A percentile compares a stretch with the other conserved stretches of the same genome.
These are phyloP conservation scores for Russula sp. DNA, from an alignment of 768 basidiomycete species.

Conservation along the genomic window DNA sequence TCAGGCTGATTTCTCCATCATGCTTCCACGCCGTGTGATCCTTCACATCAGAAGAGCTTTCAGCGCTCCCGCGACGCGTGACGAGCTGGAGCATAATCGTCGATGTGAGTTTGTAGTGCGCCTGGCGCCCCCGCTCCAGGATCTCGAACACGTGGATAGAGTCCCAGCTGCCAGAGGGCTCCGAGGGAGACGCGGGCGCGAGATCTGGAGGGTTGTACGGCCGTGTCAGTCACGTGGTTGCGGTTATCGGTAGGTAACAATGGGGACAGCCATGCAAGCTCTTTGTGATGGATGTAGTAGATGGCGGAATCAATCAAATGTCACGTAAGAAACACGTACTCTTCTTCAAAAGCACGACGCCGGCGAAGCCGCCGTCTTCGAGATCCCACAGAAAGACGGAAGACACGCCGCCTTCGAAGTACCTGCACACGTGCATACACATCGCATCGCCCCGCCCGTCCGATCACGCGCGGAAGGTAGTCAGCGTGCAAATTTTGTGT, in stretches of 20 bases:
- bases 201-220: conserved; percentile 43
- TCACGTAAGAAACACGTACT: conserved; percentile 40
- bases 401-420: conserved; percentile 97
- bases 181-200: conserved; percentile 46
- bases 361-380: conserved; percentile 94
- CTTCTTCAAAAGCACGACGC: conserved; percentile 95
- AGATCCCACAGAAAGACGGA: conserved; percentile 98
- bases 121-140: conserved; percentile 83
- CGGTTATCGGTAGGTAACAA: background rate
- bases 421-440: conserved; percentile 42
- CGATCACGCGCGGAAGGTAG: background rate
- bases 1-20: conserved; percentile 74
- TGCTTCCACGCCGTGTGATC: conserved; percentile 42
- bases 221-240: background rate
- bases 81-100: conserved; percentile 94
- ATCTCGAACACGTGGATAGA: conserved; percentile 98
- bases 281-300: too few relatives aligned
- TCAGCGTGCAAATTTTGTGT: too few relatives aligned
- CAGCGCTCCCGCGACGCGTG: conserved; percentile 35
- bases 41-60: conserved; percentile 33
- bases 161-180: conserved; percentile 90
- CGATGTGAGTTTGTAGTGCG: conserved; percentile 95
- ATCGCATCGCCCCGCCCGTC: background rate
- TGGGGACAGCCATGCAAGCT: background rate
- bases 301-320: background rate